These are phyloP conservation scores for Cytospora paraplurivora DNA, from an alignment of 2,329 filamentous ascomycete species.

Conservation along the genomic window DNA sequence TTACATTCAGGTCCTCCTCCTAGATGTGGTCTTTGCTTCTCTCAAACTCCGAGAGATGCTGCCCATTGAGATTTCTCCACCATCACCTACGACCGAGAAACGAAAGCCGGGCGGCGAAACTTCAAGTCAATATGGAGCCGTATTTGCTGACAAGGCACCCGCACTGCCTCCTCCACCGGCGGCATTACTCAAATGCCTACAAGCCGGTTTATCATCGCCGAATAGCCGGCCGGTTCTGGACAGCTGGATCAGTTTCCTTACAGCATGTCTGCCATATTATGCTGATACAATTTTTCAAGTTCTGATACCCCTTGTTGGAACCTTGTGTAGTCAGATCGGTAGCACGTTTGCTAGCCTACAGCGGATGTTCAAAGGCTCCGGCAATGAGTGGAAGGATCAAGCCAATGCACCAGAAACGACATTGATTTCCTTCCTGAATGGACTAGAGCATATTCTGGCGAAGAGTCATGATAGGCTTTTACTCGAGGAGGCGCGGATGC, in stretches of 20 bases:
- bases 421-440: slow-evolving; percentile 85
- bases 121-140: slow-evolving; percentile 43
- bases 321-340: slow-evolving; percentile 77
- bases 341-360: slow-evolving; percentile 72
- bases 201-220: slow-evolving; percentile 74
- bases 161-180: slow-evolving; percentile 59
- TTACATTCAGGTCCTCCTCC: slow-evolving; percentile 73
- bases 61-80: slow-evolving; percentile 41
- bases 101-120: slow-evolving; percentile 46
- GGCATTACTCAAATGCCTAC: slow-evolving; percentile 79
- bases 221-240: slow-evolving; percentile 79
- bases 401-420: slow-evolving; percentile 65
- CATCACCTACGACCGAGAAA: slow-evolving; percentile 52
- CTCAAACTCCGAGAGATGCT: slow-evolving; percentile 64
- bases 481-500: slow-evolving; percentile 70
- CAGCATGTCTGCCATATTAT: slow-evolving; percentile 82
- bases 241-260: slow-evolving; percentile 86
- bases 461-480: slow-evolving; percentile 82
- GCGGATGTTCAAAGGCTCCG: slow-evolving; percentile 54
- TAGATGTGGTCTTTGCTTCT: slow-evolving; percentile 76
- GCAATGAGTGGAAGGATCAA: slow-evolving; percentile 26
- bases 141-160: slow-evolving; percentile 37
- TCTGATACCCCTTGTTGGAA: slow-evolving; percentile 86
- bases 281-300: slow-evolving; percentile 85
- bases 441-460: slow-evolving; percentile 86